Percentiles rank a stretch among this genome's conserved stretches.
Evolutionary conservation across 2,329 filamentous ascomycete species (phyloP).

Genomic region (Cladorrhinum sp.): DNA sequence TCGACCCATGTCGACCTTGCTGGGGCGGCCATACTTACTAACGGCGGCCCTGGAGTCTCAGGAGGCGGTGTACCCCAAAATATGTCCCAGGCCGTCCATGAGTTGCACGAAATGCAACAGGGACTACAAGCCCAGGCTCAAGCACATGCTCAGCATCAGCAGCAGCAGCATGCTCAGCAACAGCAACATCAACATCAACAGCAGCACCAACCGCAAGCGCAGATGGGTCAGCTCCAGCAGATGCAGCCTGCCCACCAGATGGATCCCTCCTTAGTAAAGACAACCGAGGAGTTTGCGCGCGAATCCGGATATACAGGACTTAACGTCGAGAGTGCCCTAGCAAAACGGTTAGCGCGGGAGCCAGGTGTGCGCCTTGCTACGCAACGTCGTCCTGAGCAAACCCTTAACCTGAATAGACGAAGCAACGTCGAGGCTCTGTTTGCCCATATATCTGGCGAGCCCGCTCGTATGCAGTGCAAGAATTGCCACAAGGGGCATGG

Average conservation of each 20-base stretch:
- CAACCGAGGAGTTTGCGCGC: constrained; percentile 47
- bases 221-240: constrained; percentile 18
- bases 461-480: constrained; percentile 50
- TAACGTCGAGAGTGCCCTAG: constrained; percentile 52
- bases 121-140: constrained; percentile 24
- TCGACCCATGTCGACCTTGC: constrained; percentile 30
- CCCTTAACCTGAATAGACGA: constrained; percentile 53
- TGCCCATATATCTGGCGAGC: constrained; percentile 53
- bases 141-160: constrained; percentile 30
- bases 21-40: constrained; percentile 33
- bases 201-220: constrained; percentile 19
- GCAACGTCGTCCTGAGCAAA: constrained; percentile 53
- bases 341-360: constrained; percentile 52
- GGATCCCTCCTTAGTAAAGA: constrained; percentile 31
- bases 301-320: constrained; percentile 47
- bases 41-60: constrained; percentile 26
- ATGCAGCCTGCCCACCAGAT: constrained; percentile 18
- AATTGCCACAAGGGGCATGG: constrained; percentile 60
- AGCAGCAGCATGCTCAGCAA: constrained; percentile 24
- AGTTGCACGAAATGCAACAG: constrained; percentile 25
- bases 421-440: constrained; percentile 61
- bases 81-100: constrained; percentile 24
- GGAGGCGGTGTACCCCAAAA: constrained; percentile 15
- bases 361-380: constrained; percentile 47
- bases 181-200: constrained; percentile 16